Evolutionary conservation across 2,329 filamentous ascomycete species (phyloP).

Genomic region (Leptodontidium sp.): DNA sequence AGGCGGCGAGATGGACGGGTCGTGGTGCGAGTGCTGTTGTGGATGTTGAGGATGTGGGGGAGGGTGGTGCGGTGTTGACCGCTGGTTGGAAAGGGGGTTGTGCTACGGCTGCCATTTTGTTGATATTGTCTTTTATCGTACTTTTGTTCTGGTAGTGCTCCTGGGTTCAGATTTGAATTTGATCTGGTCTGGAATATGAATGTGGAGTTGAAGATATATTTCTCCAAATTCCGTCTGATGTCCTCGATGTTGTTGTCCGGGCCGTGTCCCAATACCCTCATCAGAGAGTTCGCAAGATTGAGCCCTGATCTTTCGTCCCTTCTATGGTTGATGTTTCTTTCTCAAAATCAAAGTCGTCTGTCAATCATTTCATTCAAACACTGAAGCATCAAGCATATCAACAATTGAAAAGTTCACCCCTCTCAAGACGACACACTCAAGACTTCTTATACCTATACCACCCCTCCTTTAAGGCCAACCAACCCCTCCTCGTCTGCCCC

Average conservation of each 20-base stretch:
- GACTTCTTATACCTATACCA: background rate
- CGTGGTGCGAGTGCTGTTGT: background rate
- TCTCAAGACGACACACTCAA: background rate
- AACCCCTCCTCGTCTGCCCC: constrained; percentile 6
- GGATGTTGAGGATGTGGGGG: constrained; percentile 7
- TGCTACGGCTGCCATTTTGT: constrained; percentile 8
- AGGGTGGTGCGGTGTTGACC: constrained; percentile 12
- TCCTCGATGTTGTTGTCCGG: background rate
- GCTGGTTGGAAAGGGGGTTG: background rate
- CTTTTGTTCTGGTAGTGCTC: background rate
- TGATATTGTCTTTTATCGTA: background rate
- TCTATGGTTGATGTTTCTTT: background rate
- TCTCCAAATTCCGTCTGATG: too few species aligned
- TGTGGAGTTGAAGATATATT: background rate
- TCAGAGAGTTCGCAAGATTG: too few species aligned
- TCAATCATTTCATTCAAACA: background rate
- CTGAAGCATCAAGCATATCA: background rate
- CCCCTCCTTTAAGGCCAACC: background rate
- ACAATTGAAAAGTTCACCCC: background rate
- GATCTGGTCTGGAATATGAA: background rate
- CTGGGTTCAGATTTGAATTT: background rate
- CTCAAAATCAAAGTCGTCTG: background rate
- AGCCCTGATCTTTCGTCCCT: background rate
- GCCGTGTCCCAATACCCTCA: too few species aligned
- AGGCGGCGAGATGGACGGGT: background rate